Evolutionary conservation across 1,139 yeast genomes (phyloP).

Genomic region (Wickerhamiella infanticola): DNA sequence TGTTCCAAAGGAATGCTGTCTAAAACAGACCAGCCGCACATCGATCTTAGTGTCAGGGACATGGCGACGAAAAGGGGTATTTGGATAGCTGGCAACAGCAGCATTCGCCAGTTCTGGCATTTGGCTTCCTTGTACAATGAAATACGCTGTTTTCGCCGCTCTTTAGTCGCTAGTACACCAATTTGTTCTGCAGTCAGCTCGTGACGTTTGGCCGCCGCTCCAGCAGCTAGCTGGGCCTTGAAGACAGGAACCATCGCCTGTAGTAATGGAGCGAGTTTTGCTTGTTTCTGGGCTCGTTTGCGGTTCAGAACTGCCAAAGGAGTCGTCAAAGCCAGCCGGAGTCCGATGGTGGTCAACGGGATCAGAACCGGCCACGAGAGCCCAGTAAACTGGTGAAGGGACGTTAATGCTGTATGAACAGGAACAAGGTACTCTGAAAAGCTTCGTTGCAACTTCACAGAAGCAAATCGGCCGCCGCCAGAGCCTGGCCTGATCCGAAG

Average conservation of each 20-base stretch:
- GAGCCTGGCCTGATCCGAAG: too few relatives aligned
- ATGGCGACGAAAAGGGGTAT: slow-evolving; percentile 78
- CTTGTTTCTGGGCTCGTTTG: slow-evolving; percentile 52
- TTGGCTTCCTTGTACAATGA: slow-evolving; percentile 44
- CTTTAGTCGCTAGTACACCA: slow-evolving; percentile 55
- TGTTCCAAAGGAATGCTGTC: slow-evolving; percentile 37
- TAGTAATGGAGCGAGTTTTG: slow-evolving; percentile 42
- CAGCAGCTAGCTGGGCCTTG: slow-evolving; percentile 39
- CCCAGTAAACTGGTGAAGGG: slow-evolving; percentile 29
- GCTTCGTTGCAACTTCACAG: neutral
- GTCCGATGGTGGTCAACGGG: slow-evolving; percentile 52
- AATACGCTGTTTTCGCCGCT: slow-evolving; percentile 59
- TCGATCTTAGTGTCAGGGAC: slow-evolving; percentile 58
- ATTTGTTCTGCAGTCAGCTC: slow-evolving; percentile 60
- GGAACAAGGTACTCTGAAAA: slow-evolving; percentile 10
- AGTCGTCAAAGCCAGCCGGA: slow-evolving; percentile 52
- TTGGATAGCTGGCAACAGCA: slow-evolving; percentile 58
- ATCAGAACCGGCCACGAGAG: slow-evolving; percentile 76
- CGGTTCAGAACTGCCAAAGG: slow-evolving; percentile 70
- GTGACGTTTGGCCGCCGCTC: slow-evolving; percentile 14
- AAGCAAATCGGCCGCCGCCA: too few relatives aligned
- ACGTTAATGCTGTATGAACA: slow-evolving; percentile 7
- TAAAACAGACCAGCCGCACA: slow-evolving; percentile 51
- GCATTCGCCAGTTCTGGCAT: slow-evolving; percentile 66
- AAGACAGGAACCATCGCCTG: slow-evolving; percentile 65